Base-by-base conservation (phyloP, 352 stramenopile genomes). In the Stramenopiles sp. region DNA sequence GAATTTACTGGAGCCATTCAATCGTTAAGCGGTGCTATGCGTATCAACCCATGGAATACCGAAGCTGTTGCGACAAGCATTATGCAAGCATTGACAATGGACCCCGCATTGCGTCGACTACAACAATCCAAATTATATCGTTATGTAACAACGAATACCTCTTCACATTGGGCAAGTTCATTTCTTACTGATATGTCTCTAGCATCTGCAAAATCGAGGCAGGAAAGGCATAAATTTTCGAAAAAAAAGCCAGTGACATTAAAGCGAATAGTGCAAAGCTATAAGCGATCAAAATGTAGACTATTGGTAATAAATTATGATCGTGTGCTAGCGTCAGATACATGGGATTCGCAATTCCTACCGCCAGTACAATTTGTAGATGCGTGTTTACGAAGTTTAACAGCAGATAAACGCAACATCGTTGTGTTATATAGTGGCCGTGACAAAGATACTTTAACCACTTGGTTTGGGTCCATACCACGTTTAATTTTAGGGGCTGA, bases 1-100 rank as follows among this genome's bases (percentile, higher is more conserved):
- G 90, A 95, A 79, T 95, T 95, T 81, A 90, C 90, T 30, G 90
- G 90, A 0, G 92, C 86, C 63, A 91, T 90, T 13, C 90, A 94
- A 83, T 94, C 88, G 20, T 78, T 95, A 0, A 92, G 84, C 79
- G 90, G 90, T 0, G 90, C 90, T 7, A 87, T 95, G 38, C 87
- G 92, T 29, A 85, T 94, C 29, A 95, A 95, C 65, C 90, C 90
- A 27, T 91, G 87, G 87, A 91, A 92, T 43, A 76, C 65, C 4
- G 65, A 43, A 43, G 65, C 32, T 4, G 65, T 92, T 63, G 88
- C 88, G 0, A 83, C 87, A 29, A 87, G 88, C 6, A 80, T 94
- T 6, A 84, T 88, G 43, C 86, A 91, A 73, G 87, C 88, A 6
- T 77, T 94, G 0, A 90, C 84, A n/a, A 78, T 94, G 29, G 87